Evolutionary conservation across 257 asterid species (phyloP).

Genomic region (Przewalskia tangutica): DNA sequence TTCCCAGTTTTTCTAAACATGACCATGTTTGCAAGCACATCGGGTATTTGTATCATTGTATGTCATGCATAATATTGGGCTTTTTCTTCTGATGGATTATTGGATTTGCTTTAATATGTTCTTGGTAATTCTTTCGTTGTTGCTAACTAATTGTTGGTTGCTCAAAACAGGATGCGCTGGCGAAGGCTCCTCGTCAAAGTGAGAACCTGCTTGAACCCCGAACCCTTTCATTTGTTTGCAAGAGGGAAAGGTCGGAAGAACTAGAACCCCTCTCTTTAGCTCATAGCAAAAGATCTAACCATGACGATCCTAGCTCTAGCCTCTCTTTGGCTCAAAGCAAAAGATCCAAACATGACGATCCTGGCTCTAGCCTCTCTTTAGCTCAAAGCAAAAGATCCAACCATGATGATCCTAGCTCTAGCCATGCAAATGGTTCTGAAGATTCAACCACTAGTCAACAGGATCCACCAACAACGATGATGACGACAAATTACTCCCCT

Average conservation of each 20-base stretch:
- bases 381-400: constrained; percentile 57
- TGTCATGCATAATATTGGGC: neutral
- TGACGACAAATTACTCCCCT: constrained; percentile 57
- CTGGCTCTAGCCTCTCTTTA: constrained; percentile 28
- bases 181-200: constrained; percentile 37
- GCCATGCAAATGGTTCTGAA: constrained; percentile 87
- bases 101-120: neutral
- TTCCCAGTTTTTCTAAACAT: neutral
- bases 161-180: constrained; percentile 28
- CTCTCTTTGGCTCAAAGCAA: no score
- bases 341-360: no score
- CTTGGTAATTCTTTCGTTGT: neutral
- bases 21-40: neutral
- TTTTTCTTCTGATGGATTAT: neutral
- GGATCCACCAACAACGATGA: constrained; percentile 44
- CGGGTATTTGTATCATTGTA: neutral
- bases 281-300: no score
- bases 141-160: neutral
- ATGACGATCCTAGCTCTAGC: no score
- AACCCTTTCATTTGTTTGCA: constrained; percentile 47
- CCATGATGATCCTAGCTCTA: constrained; percentile 65
- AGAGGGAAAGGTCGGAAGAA: constrained; percentile 74
- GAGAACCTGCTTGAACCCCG: constrained; percentile 29
- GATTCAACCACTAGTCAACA: constrained; percentile 90
- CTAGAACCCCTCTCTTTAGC: constrained; percentile 49